Base-by-base conservation (phyloP, 164 flowering plant genomes). In the Litsea cubeba region DNA sequence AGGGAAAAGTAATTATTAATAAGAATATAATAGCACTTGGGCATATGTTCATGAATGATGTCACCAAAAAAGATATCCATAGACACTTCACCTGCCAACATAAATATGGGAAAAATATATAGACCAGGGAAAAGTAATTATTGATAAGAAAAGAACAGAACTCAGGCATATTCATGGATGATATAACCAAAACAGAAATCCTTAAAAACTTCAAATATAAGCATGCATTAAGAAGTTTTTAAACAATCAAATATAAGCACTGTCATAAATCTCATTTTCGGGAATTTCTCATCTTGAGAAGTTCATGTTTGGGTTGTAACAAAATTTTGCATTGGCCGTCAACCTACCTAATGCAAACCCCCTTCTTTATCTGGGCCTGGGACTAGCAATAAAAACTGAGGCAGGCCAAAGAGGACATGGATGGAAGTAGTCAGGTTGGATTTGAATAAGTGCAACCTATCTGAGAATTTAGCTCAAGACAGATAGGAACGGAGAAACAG, bases 51-150 rank as follows among this genome's bases (percentile, higher is more conserved):
- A 54, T 54, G 60, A 14, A 54, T 15, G 7, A 54, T 54, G 3
- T 40, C 46, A 40, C 46, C 46, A 40, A 40, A 40, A 7, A 6
- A 40, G 11, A 40, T 0, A 35, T 35, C 46, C 46, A 35, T 35
- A 35, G 46, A 35, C 6, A 35, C 46, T 40, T 40, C 46, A 40
- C 10, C 46, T 40, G 46, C 46, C 46, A 40, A 40, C 46, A 6
- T 7, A 2, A 93, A 83, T 92, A 98, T 96, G 84, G 71, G 78
- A 76, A 66, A 58, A 40, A 18, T 23, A 70, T n/a, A 50, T 58
- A 24, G 17, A 63, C 14, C 69, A 18, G 5, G 51, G 23, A 11
- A 65, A 51, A 51, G 70, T 71, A n/a, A 65, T 51, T 50, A 5
- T 54, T 20, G 57, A 25, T 17, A 22, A 71, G 71, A 40, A 68